phyloP scores from a whole-genome alignment of 2,329 filamentous ascomycete genomes.

The Orbilia quercus region DNA sequence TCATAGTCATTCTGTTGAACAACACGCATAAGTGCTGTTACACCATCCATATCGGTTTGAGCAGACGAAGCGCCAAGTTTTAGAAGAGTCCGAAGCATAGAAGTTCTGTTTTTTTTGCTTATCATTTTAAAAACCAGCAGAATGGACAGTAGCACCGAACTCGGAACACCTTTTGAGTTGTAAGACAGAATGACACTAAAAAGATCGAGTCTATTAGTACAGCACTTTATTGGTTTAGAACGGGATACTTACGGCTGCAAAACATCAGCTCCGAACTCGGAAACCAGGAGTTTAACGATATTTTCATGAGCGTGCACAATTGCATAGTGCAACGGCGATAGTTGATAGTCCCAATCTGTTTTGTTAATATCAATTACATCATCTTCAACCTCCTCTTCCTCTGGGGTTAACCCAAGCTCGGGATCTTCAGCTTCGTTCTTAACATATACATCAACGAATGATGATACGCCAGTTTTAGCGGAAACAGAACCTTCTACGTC shows the following conservation, averaged over 20 bases:
- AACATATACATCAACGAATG: conserved; percentile 58
- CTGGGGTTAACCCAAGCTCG: conserved; percentile 59
- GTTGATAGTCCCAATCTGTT: conserved; percentile 75
- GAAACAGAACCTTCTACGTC: conserved; percentile 63
- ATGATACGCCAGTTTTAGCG: conserved; percentile 20
- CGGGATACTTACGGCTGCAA: conserved; percentile 76
- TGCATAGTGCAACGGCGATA: conserved; percentile 76
- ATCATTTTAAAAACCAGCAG: conserved; percentile 74
- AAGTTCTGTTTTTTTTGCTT: conserved; percentile 65
- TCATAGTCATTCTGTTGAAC: conserved; percentile 67
- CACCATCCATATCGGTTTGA: conserved; percentile 72
- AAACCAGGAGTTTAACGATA: conserved; percentile 73
- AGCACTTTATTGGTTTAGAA: no score
- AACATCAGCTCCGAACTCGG: conserved; percentile 79
- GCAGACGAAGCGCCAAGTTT: conserved; percentile 77
- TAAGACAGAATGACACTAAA: conserved; percentile 17
- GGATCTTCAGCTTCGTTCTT: conserved; percentile 64
- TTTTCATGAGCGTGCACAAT: conserved; percentile 77
- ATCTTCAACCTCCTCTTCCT: conserved; percentile 71
- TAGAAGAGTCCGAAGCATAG: conserved; percentile 74
- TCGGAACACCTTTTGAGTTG: conserved; percentile 65
- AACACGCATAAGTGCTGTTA: conserved; percentile 74
- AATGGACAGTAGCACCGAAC: conserved; percentile 74
- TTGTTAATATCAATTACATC: conserved; percentile 83
- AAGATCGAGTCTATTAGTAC: neutral